Evolutionary conservation across 164 flowering plant species (phyloP).

Genomic region (Houttuynia cordata): DNA sequence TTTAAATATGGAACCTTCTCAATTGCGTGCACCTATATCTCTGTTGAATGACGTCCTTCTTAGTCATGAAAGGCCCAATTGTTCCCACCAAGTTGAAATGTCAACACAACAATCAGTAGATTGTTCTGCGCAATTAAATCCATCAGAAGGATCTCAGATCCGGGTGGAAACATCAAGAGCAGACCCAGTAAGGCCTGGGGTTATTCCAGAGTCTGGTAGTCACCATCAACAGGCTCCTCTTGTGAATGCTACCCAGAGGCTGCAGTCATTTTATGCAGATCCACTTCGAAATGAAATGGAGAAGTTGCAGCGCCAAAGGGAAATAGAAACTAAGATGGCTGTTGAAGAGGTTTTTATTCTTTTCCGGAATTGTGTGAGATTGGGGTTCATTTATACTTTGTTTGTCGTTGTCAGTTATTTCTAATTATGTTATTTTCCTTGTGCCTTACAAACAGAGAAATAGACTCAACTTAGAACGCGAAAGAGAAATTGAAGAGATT

Average conservation of each 20-base stretch:
- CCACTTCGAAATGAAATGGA: conserved; percentile 63
- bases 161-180: conserved; percentile 8
- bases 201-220: conserved; percentile 11
- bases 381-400: background rate
- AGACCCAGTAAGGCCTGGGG: conserved; percentile 1
- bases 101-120: background rate
- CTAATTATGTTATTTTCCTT: conserved; percentile 2
- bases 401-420: background rate
- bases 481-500: conserved; percentile 65
- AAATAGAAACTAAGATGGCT: conserved; percentile 19
- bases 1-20: background rate
- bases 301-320: conserved; percentile 35
- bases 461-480: conserved; percentile 38
- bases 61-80: background rate
- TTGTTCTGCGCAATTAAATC: background rate
- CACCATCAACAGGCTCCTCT: conserved; percentile 9
- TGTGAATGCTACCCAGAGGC: conserved; percentile 6
- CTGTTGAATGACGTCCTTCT: background rate
- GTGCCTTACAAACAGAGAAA: conserved; percentile 30
- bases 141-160: background rate
- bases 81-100: conserved; percentile 4
- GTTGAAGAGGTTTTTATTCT: conserved; percentile 42
- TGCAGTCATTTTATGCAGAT: conserved; percentile 19
- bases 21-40: background rate
- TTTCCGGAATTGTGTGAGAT: conserved; percentile 16